These are phyloP conservation scores for Pulicaria dysenterica DNA, from an alignment of 129 eudicot species.

Conservation along the genomic window DNA sequence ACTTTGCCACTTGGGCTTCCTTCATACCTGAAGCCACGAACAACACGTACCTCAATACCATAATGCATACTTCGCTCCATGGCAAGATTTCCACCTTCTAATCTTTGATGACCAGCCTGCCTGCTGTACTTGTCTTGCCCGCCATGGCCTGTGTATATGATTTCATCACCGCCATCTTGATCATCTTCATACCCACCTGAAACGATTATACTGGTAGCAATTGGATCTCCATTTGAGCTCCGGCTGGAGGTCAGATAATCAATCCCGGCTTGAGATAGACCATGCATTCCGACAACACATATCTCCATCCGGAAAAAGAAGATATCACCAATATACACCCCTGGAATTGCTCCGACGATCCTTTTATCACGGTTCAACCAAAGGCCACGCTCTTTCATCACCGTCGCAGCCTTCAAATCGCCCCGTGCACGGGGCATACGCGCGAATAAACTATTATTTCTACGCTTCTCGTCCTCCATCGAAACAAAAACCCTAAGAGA, in stretches of 20 bases:
- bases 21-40: constrained; percentile 40
- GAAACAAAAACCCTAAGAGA: constrained; percentile 53
- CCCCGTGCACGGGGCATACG: constrained; percentile 37
- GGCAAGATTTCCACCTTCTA: constrained; percentile 60
- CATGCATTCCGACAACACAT: constrained; percentile 78
- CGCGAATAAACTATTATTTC: constrained; percentile 13
- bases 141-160: constrained; percentile 81
- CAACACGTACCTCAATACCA: constrained; percentile 41
- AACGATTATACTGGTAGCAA: constrained; percentile 70
- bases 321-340: constrained; percentile 65
- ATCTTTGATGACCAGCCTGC: constrained; percentile 63
- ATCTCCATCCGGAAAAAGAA: constrained; percentile 69
- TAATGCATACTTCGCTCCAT: constrained; percentile 39
- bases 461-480: constrained; percentile 50
- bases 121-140: constrained; percentile 64
- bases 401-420: constrained; percentile 50
- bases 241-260: constrained; percentile 59
- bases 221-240: constrained; percentile 78
- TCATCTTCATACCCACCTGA: constrained; percentile 93
- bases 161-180: constrained; percentile 68
- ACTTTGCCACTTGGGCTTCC: constrained; percentile 47
- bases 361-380: constrained; percentile 77
- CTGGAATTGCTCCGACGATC: constrained; percentile 71
- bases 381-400: constrained; percentile 60
- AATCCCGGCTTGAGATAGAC: constrained; percentile 74